A percentile compares a stretch with the other conserved stretches of the same genome.
These are phyloP conservation scores for Pichia ethanolica DNA, from an alignment of 805 yeast species.

Conservation along the genomic window DNA sequence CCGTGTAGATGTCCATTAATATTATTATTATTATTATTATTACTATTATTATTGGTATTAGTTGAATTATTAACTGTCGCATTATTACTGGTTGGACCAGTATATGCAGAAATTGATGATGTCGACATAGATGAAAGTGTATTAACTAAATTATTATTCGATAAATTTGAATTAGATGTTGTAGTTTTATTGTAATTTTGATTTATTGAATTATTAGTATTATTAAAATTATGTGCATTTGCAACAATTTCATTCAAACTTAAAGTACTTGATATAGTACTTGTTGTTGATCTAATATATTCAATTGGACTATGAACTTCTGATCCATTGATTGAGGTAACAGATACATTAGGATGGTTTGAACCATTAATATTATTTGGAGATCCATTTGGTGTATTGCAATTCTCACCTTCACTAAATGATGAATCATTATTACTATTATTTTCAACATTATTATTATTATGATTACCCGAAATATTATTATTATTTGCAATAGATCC, in stretches of 20 bases:
- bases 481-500: conserved; percentile 7
- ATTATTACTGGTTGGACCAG: background rate
- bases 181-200: too few species aligned
- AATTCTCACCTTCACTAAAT: too few species aligned
- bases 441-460: background rate
- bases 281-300: background rate
- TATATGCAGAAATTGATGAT: conserved; percentile 1
- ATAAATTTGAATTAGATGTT: background rate
- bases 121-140: background rate
- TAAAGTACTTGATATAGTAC: conserved; percentile 1
- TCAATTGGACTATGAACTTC: background rate
- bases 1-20: background rate
- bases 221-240: background rate
- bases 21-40: background rate
- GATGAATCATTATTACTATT: background rate
- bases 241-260: conserved; percentile 1
- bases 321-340: background rate
- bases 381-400: background rate
- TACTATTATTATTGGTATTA: background rate
- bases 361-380: background rate
- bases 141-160: background rate
- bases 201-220: background rate
- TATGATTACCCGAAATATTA: background rate
- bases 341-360: background rate
- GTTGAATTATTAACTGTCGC: background rate